A percentile compares a stretch with the other conserved stretches of the same genome.
Evolutionary conservation across 2,329 filamentous ascomycete genomes (phyloP).

Genomic region (Microthyrium microscopicum): DNA sequence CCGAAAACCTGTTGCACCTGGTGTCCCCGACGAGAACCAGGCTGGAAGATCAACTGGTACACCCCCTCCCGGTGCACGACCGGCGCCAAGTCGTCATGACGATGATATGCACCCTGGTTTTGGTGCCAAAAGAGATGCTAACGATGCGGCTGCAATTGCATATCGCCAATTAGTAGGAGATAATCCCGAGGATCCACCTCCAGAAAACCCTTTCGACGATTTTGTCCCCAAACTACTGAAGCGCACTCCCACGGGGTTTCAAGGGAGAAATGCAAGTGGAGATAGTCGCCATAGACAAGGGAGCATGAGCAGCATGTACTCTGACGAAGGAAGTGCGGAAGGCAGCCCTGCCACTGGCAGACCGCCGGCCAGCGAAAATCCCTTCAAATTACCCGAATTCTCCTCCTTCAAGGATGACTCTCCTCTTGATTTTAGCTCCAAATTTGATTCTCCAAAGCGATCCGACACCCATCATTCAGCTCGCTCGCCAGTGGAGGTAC

Average conservation of each 20-base stretch:
- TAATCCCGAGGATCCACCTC: no score
- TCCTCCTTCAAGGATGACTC: slow-evolving; percentile 1
- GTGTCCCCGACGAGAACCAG: no score
- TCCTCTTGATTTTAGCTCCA: background rate
- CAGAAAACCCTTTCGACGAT: no score
- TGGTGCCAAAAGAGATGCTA: no score
- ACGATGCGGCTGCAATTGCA: no score
- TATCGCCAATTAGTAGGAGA: no score
- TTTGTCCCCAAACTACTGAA: slow-evolving; percentile 39
- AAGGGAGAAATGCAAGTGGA: slow-evolving; percentile 17
- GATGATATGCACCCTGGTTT: slow-evolving; percentile 22
- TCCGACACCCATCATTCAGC: background rate
- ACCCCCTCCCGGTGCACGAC: no score
- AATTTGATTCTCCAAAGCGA: no score
- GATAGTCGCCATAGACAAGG: slow-evolving; percentile 15
- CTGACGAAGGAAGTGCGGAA: background rate
- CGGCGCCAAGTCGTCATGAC: slow-evolving; percentile 38
- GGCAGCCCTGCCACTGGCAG: background rate
- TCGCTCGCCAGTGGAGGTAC: slow-evolving; percentile 1
- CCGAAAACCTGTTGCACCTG: no score
- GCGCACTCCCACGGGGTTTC: slow-evolving; percentile 40
- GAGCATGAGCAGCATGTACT: slow-evolving; percentile 4
- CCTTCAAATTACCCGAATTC: slow-evolving; percentile 3
- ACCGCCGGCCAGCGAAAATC: no score
- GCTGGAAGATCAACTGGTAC: no score